These are phyloP conservation scores for Megacollybia marginata DNA, from an alignment of 768 basidiomycete species.

Conservation along the genomic window DNA sequence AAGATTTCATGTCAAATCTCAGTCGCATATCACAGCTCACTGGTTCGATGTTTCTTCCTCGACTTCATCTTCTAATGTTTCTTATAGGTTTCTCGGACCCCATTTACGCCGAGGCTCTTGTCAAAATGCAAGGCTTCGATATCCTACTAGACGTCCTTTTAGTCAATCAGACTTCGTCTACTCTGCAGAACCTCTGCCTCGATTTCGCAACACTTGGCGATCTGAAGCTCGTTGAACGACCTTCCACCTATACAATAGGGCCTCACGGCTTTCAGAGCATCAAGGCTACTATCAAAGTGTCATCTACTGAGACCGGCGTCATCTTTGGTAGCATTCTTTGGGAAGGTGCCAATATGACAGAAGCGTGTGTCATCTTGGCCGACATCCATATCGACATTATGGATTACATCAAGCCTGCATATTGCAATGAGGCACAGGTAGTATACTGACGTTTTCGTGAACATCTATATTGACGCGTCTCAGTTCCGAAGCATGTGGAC, in stretches of 20 bases:
- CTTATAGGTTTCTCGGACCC: slow-evolving; percentile 88
- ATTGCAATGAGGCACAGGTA: slow-evolving; percentile 92
- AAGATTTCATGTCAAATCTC: slow-evolving; percentile 93
- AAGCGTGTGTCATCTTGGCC: slow-evolving; percentile 89
- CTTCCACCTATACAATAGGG: slow-evolving; percentile 85
- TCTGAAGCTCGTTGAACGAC: slow-evolving; percentile 94
- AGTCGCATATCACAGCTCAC: slow-evolving; percentile 92
- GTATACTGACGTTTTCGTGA: slow-evolving; percentile 8
- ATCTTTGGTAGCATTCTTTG: slow-evolving; percentile 98
- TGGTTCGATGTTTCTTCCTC: slow-evolving; percentile 34
- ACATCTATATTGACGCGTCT: neutral
- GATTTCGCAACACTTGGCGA: slow-evolving; percentile 98
- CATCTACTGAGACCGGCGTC: slow-evolving; percentile 96
- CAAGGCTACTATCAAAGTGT: slow-evolving; percentile 96
- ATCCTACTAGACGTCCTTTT: slow-evolving; percentile 89
- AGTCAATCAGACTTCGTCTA: slow-evolving; percentile 93
- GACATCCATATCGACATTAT: slow-evolving; percentile 99
- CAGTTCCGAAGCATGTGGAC: slow-evolving; percentile 99
- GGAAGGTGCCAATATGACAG: slow-evolving; percentile 83
- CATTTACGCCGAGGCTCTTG: slow-evolving; percentile 96
- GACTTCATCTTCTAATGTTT: neutral
- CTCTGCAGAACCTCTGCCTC: slow-evolving; percentile 91
- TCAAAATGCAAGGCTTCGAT: slow-evolving; percentile 97
- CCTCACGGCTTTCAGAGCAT: slow-evolving; percentile 98
- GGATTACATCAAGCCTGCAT: slow-evolving; percentile 96